Percentiles rank a stretch among this genome's conserved stretches.
phyloP scores from a whole-genome alignment of 148 eudicot genomes.

The Drosera capensis region DNA sequence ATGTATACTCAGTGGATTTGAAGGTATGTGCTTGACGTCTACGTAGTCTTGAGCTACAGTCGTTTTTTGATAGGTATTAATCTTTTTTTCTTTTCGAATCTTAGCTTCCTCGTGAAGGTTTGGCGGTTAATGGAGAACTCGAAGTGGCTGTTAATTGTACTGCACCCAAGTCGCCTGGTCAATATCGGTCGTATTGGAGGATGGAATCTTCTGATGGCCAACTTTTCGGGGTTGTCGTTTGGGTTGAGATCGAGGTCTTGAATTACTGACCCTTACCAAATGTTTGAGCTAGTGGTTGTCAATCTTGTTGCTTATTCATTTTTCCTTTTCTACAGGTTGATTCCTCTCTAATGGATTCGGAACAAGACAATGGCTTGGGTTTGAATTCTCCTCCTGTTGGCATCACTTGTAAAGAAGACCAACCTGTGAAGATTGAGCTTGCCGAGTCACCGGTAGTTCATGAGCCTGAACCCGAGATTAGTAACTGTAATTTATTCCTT shows the following conservation, averaged over 20 bases:
- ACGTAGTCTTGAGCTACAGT: background rate
- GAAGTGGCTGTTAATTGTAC: conserved; percentile 62
- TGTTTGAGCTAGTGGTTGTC: background rate
- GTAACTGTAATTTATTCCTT: too few species aligned
- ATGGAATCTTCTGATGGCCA: conserved; percentile 55
- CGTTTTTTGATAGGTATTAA: background rate
- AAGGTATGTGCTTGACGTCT: conserved; percentile 36
- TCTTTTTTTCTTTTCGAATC: background rate
- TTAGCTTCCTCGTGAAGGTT: conserved; percentile 39
- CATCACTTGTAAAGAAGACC: background rate
- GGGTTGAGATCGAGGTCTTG: conserved; percentile 73
- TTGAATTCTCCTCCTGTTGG: conserved; percentile 38
- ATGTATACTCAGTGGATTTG: conserved; percentile 24
- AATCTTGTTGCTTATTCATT: background rate
- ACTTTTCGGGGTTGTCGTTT: conserved; percentile 68
- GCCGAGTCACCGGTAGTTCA: background rate
- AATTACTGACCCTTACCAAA: background rate
- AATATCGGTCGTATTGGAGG: conserved; percentile 65
- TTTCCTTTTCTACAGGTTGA: conserved; percentile 35
- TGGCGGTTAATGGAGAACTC: conserved; percentile 28
- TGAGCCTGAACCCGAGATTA: background rate
- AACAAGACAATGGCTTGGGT: conserved; percentile 14
- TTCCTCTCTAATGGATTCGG: conserved; percentile 20
- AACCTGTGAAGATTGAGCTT: background rate
- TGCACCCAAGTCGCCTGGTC: conserved; percentile 70